These are phyloP conservation scores for Lactarius psammicola DNA, from an alignment of 768 basidiomycete species.

Conservation along the genomic window DNA sequence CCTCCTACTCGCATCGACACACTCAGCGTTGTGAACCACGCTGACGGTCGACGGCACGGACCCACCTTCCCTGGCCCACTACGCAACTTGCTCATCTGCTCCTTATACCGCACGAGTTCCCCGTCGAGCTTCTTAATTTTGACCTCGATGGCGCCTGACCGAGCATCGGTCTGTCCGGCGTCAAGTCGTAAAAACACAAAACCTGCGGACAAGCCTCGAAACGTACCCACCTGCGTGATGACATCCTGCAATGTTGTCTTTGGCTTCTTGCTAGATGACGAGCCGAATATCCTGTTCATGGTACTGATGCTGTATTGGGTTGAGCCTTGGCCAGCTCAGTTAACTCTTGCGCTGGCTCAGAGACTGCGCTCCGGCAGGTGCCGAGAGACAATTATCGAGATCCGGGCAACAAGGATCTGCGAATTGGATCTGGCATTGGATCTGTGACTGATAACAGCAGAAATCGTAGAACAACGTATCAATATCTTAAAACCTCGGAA, in stretches of 20 bases:
- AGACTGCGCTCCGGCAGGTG: neutral
- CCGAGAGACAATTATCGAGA: too few relatives aligned
- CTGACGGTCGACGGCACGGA: neutral
- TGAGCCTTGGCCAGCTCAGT: too few relatives aligned
- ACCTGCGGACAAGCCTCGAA: neutral
- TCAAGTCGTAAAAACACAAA: conserved; percentile 11
- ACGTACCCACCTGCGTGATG: conserved; percentile 69
- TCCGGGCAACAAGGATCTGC: too few relatives aligned
- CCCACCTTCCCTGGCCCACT: conserved; percentile 93
- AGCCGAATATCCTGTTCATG: conserved; percentile 88
- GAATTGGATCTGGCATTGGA: too few relatives aligned
- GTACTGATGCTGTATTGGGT: neutral
- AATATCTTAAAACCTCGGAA: too few relatives aligned
- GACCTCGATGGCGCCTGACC: conserved; percentile 88
- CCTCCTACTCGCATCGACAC: conserved; percentile 50
- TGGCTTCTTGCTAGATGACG: conserved; percentile 73
- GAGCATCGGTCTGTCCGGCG: conserved; percentile 69
- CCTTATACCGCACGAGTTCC: conserved; percentile 87
- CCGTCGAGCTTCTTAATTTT: conserved; percentile 96
- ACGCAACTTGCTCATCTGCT: conserved; percentile 92
- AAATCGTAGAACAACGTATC: too few relatives aligned
- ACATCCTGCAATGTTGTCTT: conserved; percentile 88
- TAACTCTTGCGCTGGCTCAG: neutral
- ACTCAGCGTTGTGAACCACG: neutral
- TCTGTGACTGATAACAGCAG: too few relatives aligned